A percentile compares a stretch with the other conserved stretches of the same genome.
Conservation (phyloP, 2,329 filamentous ascomycete species). For the Colletotrichum musicola region DNA sequence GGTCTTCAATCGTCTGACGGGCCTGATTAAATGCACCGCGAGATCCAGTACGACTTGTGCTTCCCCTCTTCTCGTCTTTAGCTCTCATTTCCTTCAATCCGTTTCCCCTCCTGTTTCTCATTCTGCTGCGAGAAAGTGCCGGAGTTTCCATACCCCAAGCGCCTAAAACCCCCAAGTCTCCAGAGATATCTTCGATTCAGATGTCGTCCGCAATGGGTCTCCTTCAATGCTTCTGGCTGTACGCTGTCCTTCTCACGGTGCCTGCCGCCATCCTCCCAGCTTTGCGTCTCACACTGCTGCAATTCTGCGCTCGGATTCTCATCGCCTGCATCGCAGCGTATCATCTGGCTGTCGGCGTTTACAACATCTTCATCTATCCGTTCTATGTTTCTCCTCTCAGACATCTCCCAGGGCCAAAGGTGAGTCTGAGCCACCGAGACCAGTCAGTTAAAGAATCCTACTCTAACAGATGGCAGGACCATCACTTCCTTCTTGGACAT, state of each 20-base stretch:
- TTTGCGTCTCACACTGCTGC: slow-evolving; percentile 1
- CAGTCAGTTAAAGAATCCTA: background rate
- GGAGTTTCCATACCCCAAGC: no score
- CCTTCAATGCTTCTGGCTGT: background rate
- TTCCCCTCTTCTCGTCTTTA: no score
- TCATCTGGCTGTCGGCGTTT: slow-evolving; percentile 37
- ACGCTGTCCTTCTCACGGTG: background rate
- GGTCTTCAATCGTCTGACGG: no score
- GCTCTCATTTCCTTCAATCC: no score
- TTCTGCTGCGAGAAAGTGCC: no score
- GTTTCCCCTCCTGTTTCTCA: no score
- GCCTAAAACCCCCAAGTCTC: no score
- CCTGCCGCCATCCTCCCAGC: background rate
- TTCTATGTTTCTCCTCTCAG: slow-evolving; percentile 57
- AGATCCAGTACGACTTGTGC: no score
- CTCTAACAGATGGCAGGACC: slow-evolving; percentile 20
- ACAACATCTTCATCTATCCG: slow-evolving; percentile 57
- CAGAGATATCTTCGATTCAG: background rate
- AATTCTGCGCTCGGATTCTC: background rate
- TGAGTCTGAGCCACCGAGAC: slow-evolving; percentile 33
- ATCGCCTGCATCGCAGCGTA: background rate
- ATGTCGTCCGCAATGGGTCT: background rate
- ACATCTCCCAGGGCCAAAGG: slow-evolving; percentile 58
- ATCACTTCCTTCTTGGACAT: slow-evolving; percentile 42
- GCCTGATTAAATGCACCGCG: no score